Evolutionary conservation across 345 rosid genomes (phyloP).

Genomic region (Populus euphratica): DNA sequence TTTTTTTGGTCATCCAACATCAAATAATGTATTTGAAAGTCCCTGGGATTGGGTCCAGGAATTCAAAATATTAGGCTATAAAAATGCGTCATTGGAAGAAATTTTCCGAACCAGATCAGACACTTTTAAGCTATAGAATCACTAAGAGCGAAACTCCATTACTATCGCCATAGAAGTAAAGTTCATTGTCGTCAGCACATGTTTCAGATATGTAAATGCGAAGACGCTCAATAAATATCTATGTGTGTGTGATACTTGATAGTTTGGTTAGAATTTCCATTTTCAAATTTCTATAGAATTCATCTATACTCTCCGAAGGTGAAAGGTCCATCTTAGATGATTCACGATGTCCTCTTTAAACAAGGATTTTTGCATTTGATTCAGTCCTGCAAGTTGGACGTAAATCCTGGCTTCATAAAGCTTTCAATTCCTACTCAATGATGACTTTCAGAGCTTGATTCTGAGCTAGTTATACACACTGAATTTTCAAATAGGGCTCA

Average conservation of each 20-base stretch:
- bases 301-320: not conserved
- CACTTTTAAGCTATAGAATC: not conserved
- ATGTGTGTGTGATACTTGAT: not conserved
- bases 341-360: not conserved
- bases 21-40: not conserved
- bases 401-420: not conserved
- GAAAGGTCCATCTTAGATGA: not conserved
- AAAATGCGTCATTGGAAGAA: not conserved
- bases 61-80: not conserved
- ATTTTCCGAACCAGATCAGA: not conserved
- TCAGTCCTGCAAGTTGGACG: no score
- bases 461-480: not conserved
- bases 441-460: not conserved
- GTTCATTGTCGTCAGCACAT: not conserved
- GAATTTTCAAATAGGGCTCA: slow-evolving; percentile 45
- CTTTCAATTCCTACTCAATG: not conserved
- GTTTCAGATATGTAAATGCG: not conserved
- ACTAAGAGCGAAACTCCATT: not conserved
- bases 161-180: not conserved
- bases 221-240: not conserved
- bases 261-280: not conserved
- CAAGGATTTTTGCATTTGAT: not conserved
- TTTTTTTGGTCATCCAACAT: not conserved
- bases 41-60: not conserved
- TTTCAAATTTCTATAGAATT: not conserved